These are phyloP conservation scores for Syzygium aromaticum DNA, from an alignment of 345 rosid genomes.

Conservation along the genomic window DNA sequence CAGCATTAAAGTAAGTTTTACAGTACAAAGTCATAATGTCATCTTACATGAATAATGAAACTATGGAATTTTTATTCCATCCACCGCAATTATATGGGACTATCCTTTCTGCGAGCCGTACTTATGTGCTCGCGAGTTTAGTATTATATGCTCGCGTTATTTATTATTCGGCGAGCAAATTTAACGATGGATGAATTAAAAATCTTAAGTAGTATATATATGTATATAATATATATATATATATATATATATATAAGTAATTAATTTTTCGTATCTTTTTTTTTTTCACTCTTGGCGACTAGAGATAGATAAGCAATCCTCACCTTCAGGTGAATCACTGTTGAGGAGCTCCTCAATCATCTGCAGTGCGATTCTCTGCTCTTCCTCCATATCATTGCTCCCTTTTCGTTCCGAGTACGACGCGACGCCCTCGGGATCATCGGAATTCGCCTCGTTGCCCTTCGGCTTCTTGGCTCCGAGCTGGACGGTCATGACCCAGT, in stretches of 20 bases:
- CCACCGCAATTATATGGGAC: neutral
- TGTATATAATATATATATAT: neutral
- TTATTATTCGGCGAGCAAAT: neutral
- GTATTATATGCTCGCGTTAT: neutral
- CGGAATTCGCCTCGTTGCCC: neutral
- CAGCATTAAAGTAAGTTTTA: neutral
- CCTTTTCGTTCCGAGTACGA: neutral
- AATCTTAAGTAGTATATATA: neutral
- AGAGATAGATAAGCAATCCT: neutral
- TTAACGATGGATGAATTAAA: neutral
- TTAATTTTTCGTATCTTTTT: neutral
- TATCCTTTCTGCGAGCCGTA: neutral
- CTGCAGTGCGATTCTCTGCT: constrained; percentile 66
- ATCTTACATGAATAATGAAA: neutral
- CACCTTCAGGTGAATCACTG: constrained; percentile 26
- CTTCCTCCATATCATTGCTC: constrained; percentile 19
- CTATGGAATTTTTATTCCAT: neutral
- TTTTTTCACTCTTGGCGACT: neutral
- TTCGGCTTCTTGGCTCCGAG: constrained; percentile 16
- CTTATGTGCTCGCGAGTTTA: neutral
- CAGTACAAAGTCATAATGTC: neutral
- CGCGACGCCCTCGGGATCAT: neutral
- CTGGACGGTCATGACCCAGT: constrained; percentile 53
- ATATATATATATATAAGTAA: neutral
- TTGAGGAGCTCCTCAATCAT: constrained; percentile 96